A percentile compares a stretch with the other conserved stretches of the same genome.
Conservation (phyloP, 2,329 filamentous ascomycete genomes). For the Penicillium griseofulvum region DNA sequence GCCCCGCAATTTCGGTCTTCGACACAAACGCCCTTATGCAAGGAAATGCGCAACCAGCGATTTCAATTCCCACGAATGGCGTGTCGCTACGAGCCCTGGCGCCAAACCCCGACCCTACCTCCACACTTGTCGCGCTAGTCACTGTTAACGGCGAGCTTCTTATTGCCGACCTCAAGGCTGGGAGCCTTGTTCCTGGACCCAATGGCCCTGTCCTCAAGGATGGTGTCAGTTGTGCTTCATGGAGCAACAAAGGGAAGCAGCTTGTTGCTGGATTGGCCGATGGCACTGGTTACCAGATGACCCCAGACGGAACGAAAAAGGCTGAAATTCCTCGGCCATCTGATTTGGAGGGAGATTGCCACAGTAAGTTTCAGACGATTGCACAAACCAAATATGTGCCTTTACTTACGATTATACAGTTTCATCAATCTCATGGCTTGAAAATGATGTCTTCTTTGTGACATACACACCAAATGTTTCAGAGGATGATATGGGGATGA, state of each 20-base stretch:
- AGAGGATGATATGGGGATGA: slow-evolving; percentile 52
- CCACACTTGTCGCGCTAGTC: slow-evolving; percentile 74
- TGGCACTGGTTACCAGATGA: slow-evolving; percentile 79
- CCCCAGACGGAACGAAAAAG: slow-evolving; percentile 73
- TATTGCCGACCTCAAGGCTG: slow-evolving; percentile 75
- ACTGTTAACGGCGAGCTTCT: slow-evolving; percentile 76
- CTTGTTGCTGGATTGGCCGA: slow-evolving; percentile 80
- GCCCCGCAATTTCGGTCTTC: slow-evolving; percentile 81
- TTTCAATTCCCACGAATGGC: slow-evolving; percentile 75
- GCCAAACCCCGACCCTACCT: slow-evolving; percentile 71
- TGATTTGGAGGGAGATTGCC: slow-evolving; percentile 59
- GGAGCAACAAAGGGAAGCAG: slow-evolving; percentile 93
- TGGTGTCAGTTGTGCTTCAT: slow-evolving; percentile 78
- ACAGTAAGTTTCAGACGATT: slow-evolving; percentile 55
- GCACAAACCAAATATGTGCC: not conserved
- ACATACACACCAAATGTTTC: slow-evolving; percentile 67
- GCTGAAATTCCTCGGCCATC: slow-evolving; percentile 76
- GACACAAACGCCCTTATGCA: slow-evolving; percentile 67
- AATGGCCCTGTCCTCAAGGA: slow-evolving; percentile 67
- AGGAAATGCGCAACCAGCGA: slow-evolving; percentile 64
- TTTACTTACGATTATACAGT: slow-evolving; percentile 46
- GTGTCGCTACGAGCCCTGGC: slow-evolving; percentile 69
- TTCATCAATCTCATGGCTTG: slow-evolving; percentile 80
- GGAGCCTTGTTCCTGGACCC: slow-evolving; percentile 55
- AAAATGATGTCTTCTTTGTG: slow-evolving; percentile 79